These are phyloP conservation scores for Globisporangium viniferum DNA, from an alignment of 352 stramenopile species.

Conservation along the genomic window DNA sequence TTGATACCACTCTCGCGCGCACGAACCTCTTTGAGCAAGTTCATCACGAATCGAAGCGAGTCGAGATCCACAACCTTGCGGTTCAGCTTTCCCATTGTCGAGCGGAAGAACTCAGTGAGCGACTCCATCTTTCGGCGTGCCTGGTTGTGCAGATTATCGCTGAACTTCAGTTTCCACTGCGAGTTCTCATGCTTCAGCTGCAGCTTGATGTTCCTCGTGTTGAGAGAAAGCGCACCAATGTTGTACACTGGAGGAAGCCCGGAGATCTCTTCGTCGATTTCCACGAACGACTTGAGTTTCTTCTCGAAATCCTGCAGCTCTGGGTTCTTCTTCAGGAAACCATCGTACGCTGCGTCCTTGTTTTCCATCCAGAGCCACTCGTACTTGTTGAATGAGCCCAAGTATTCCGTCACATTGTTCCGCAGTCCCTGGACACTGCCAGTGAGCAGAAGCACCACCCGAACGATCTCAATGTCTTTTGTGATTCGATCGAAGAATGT, in stretches of 20 bases:
- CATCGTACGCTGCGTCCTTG: slow-evolving; percentile 94
- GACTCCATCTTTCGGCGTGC: slow-evolving; percentile 91
- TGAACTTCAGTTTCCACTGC: slow-evolving; percentile 98
- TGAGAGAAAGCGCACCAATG: slow-evolving; percentile 96
- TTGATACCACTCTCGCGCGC: slow-evolving; percentile 97
- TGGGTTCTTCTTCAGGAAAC: slow-evolving; percentile 93
- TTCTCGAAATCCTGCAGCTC: slow-evolving; percentile 96
- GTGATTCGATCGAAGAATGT: slow-evolving; percentile 98
- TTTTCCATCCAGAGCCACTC: slow-evolving; percentile 98
- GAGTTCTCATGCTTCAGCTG: slow-evolving; percentile 96
- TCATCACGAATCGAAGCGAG: slow-evolving; percentile 97
- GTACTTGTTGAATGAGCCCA: slow-evolving; percentile 94
- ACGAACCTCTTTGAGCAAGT: slow-evolving; percentile 96
- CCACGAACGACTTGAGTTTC: slow-evolving; percentile 95
- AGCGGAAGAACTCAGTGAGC: slow-evolving; percentile 96
- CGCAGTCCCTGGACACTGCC: slow-evolving; percentile 96
- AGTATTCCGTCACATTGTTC: slow-evolving; percentile 97
- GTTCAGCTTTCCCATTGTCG: slow-evolving; percentile 91
- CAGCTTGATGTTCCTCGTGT: slow-evolving; percentile 96
- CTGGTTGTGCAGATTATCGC: slow-evolving; percentile 95
- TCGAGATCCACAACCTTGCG: slow-evolving; percentile 96
- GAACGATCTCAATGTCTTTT: slow-evolving; percentile 98
- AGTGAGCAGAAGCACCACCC: slow-evolving; percentile 95
- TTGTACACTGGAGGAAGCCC: slow-evolving; percentile 87
- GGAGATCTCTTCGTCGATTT: slow-evolving; percentile 95